A percentile compares a stretch with the other conserved stretches of the same genome.
These are phyloP conservation scores for Malus sylvestris DNA, from an alignment of 306 rosid species.

Conservation along the genomic window DNA sequence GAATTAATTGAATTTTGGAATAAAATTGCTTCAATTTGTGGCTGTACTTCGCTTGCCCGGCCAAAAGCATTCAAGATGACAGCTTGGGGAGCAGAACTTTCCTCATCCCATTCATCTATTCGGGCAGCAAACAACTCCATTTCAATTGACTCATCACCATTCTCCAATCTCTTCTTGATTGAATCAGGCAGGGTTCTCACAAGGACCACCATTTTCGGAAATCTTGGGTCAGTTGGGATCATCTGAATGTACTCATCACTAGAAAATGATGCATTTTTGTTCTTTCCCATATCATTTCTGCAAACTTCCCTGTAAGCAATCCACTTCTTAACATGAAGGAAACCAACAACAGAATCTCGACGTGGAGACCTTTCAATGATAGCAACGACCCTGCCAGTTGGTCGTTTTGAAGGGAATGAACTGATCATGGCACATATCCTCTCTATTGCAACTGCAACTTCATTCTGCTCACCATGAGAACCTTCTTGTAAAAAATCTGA, in stretches of 20 bases:
- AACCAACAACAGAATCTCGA: conserved; percentile 65
- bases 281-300: conserved; percentile 40
- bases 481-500: conserved; percentile 25
- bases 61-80: conserved; percentile 55
- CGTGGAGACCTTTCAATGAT: conserved; percentile 56
- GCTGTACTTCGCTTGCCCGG: conserved; percentile 49
- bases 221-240: conserved; percentile 58
- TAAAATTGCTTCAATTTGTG: conserved; percentile 72
- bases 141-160: conserved; percentile 51
- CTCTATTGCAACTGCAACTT: conserved; percentile 36
- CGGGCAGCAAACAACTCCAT: conserved; percentile 66
- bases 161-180: conserved; percentile 52
- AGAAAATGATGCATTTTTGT: conserved; percentile 23
- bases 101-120: conserved; percentile 65
- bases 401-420: conserved; percentile 70
- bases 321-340: conserved; percentile 45
- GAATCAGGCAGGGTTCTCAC: conserved; percentile 45
- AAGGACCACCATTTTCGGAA: conserved; percentile 54
- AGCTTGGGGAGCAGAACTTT: conserved; percentile 58
- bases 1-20: conserved; percentile 54
- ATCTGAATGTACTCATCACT: conserved; percentile 52
- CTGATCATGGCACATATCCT: conserved; percentile 47
- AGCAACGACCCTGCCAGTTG: conserved; percentile 75
- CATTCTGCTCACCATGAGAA: conserved; percentile 32
- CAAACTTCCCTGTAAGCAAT: conserved; percentile 28